phyloP scores from a whole-genome alignment of 306 rosid species.

The Purshia tridentata region DNA sequence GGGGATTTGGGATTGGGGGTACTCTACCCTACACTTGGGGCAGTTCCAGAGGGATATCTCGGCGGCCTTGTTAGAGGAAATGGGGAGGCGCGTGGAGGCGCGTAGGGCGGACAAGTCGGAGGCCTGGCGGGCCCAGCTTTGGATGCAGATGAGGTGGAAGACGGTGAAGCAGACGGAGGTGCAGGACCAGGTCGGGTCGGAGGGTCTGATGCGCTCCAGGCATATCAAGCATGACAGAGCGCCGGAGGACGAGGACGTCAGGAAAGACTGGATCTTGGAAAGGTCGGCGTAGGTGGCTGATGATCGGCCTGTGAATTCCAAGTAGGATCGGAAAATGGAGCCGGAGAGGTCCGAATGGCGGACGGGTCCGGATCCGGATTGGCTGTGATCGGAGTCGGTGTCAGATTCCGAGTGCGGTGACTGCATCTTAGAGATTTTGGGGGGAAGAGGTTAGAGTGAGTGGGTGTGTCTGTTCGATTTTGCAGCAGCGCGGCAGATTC shows the following conservation, averaged over 20 bases:
- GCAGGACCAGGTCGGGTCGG: slow-evolving; percentile 95
- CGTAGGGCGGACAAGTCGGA: slow-evolving; percentile 71
- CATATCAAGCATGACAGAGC: slow-evolving; percentile 90
- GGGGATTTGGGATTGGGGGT: slow-evolving; percentile 63
- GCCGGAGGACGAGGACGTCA: slow-evolving; percentile 87
- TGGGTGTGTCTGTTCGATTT: not conserved
- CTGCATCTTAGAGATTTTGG: slow-evolving; percentile 30
- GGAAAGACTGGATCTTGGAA: slow-evolving; percentile 88
- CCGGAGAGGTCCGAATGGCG: slow-evolving; percentile 75
- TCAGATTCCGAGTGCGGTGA: slow-evolving; percentile 52
- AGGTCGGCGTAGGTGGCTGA: slow-evolving; percentile 60
- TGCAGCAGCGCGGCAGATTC: slow-evolving; percentile 16
- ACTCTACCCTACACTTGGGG: slow-evolving; percentile 80
- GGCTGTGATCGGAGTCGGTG: slow-evolving; percentile 42
- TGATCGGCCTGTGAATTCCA: slow-evolving; percentile 60
- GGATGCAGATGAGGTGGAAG: slow-evolving; percentile 90
- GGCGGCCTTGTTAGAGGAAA: slow-evolving; percentile 43
- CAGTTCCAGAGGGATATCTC: slow-evolving; percentile 78
- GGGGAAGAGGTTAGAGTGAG: not conserved
- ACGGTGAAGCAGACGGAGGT: slow-evolving; percentile 80
- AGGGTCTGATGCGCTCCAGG: slow-evolving; percentile 80
- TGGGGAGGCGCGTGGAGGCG: slow-evolving; percentile 70
- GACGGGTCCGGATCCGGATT: slow-evolving; percentile 29
- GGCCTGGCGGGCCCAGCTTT: slow-evolving; percentile 88
- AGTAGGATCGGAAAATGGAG: slow-evolving; percentile 78